Percentiles rank a stretch among this genome's conserved stretches.
Conservation (phyloP, 1,139 yeast genomes). For the Candida smagusa region DNA sequence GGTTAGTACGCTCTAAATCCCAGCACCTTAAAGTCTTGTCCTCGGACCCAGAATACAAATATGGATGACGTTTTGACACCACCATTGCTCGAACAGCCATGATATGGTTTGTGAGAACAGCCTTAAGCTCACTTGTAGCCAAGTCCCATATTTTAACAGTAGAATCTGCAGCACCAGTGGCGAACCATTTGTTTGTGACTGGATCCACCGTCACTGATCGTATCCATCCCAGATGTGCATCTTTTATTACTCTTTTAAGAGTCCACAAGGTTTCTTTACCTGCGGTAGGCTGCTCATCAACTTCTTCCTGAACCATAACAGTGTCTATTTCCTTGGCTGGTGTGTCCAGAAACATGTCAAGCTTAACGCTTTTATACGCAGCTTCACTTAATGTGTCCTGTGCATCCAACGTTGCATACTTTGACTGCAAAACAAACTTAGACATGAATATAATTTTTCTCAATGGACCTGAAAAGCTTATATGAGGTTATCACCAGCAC, state of each 20-base stretch:
- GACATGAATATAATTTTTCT: constrained; percentile 3
- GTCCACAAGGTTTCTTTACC: constrained; percentile 44
- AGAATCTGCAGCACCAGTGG: constrained; percentile 84
- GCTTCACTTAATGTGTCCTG: constrained; percentile 32
- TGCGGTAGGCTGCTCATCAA: not conserved
- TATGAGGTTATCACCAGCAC: not conserved
- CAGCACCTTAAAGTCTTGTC: constrained; percentile 95
- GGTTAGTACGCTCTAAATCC: constrained; percentile 87
- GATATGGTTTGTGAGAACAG: constrained; percentile 85
- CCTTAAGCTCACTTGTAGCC: constrained; percentile 63
- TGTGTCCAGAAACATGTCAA: constrained; percentile 10
- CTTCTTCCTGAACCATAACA: not conserved
- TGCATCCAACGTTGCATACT: constrained; percentile 24
- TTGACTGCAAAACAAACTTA: constrained; percentile 5
- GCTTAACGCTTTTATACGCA: constrained; percentile 27
- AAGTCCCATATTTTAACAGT: constrained; percentile 92
- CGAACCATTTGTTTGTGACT: constrained; percentile 80
- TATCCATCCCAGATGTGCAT: constrained; percentile 94
- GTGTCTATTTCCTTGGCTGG: not conserved
- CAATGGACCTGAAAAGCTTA: not conserved
- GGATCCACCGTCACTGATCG: constrained; percentile 79
- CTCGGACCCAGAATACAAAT: constrained; percentile 88
- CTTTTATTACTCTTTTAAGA: constrained; percentile 65
- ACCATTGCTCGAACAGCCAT: constrained; percentile 83
- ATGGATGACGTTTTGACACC: constrained; percentile 75